These are phyloP conservation scores for Paecilomyces dactylethromorphus DNA, from an alignment of 2,329 filamentous ascomycete species.

Conservation along the genomic window DNA sequence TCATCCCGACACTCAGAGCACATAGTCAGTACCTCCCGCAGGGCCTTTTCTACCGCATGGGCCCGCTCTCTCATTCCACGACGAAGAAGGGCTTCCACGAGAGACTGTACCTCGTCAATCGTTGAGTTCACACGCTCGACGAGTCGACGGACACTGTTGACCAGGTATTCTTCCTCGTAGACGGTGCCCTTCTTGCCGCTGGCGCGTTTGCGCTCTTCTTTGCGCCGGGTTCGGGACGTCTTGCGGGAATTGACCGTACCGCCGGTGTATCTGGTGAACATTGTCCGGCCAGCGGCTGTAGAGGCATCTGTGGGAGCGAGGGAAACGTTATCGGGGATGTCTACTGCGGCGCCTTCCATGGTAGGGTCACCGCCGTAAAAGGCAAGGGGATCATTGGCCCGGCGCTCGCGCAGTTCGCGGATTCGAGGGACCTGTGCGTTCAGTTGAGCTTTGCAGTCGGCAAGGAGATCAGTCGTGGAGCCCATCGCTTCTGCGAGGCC, in stretches of 20 bases:
- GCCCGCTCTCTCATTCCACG: slow-evolving; percentile 85
- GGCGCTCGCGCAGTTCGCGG: slow-evolving; percentile 71
- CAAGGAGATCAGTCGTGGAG: slow-evolving; percentile 80
- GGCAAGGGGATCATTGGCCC: slow-evolving; percentile 74
- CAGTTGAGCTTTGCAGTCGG: slow-evolving; percentile 85
- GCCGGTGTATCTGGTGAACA: slow-evolving; percentile 90
- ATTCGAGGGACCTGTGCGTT: slow-evolving; percentile 80
- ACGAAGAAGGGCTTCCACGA: slow-evolving; percentile 71
- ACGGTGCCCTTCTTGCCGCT: slow-evolving; percentile 93
- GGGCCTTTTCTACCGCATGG: slow-evolving; percentile 64
- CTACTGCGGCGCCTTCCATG: slow-evolving; percentile 48
- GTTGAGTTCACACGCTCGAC: slow-evolving; percentile 73
- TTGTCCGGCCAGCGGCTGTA: slow-evolving; percentile 68
- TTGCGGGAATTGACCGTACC: slow-evolving; percentile 56
- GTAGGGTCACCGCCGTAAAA: slow-evolving; percentile 77
- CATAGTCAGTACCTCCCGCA: slow-evolving; percentile 66
- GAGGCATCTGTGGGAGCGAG: slow-evolving; percentile 78
- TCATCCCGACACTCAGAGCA: slow-evolving; percentile 63
- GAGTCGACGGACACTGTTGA: slow-evolving; percentile 76
- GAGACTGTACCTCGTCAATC: slow-evolving; percentile 62
- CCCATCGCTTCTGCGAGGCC: slow-evolving; percentile 76
- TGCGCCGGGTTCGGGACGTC: slow-evolving; percentile 77
- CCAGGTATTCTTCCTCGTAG: slow-evolving; percentile 95
- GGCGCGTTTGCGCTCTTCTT: slow-evolving; percentile 92
- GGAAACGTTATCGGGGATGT: slow-evolving; percentile 87